phyloP scores from a whole-genome alignment of 163 green algal genomes.

The Scenedesmus sp. region DNA sequence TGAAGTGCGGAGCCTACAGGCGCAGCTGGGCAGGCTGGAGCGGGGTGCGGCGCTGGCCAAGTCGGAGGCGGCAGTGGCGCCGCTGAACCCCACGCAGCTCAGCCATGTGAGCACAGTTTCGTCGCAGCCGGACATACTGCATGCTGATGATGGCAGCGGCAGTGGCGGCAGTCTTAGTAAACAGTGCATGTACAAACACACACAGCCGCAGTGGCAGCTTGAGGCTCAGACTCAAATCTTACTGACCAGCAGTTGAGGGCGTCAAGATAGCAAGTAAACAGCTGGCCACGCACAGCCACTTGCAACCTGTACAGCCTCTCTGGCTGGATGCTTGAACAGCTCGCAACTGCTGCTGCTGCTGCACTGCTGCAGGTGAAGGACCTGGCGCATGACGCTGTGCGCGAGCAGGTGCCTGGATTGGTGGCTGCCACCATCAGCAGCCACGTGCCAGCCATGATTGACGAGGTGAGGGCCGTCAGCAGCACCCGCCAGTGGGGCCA shows the following conservation, averaged over 20 bases:
- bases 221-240: too few species aligned
- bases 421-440: slow-evolving; percentile 10
- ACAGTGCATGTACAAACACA: neutral
- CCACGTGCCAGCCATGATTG: slow-evolving; percentile 44
- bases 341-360: neutral
- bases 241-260: too few species aligned
- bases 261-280: too few species aligned
- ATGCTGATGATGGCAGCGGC: neutral
- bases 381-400: slow-evolving; percentile 9
- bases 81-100: slow-evolving; percentile 31
- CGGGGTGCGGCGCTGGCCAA: neutral
- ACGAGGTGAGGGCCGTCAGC: slow-evolving; percentile 5
- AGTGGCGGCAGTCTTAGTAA: neutral
- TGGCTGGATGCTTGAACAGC: too few species aligned
- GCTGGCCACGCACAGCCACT: neutral
- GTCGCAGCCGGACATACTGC: neutral
- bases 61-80: slow-evolving; percentile 14
- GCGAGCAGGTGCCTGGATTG: slow-evolving; percentile 33
- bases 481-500: too few species aligned
- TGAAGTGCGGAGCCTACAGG: slow-evolving; percentile 32
- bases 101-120: slow-evolving; percentile 13
- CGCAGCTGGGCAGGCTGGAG: slow-evolving; percentile 46
- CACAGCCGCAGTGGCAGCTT: too few species aligned
- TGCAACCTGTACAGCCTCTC: neutral
- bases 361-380: slow-evolving; percentile 30